Evolutionary conservation across 2,329 filamentous ascomycete genomes (phyloP).

Genomic region (Rachicladosporium sp.): DNA sequence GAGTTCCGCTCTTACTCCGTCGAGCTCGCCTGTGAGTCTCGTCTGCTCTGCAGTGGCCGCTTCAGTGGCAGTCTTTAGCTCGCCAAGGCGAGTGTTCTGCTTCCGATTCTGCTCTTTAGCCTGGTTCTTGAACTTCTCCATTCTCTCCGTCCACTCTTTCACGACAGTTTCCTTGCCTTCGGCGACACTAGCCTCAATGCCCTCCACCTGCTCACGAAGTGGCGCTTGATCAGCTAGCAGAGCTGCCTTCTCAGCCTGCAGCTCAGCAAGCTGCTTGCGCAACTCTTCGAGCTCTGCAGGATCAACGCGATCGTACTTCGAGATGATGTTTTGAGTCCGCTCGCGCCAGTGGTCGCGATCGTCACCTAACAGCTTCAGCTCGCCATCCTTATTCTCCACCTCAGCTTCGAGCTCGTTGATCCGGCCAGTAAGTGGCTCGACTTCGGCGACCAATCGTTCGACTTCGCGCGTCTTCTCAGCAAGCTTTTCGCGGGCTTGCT

Average conservation of each 20-base stretch:
- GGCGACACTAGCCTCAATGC: slow-evolving; percentile 32
- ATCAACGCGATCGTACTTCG: slow-evolving; percentile 90
- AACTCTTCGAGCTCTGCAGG: slow-evolving; percentile 84
- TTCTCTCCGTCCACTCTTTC: slow-evolving; percentile 8
- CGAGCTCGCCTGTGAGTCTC: slow-evolving; percentile 46
- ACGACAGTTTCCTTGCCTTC: slow-evolving; percentile 19
- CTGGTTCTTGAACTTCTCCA: slow-evolving; percentile 28
- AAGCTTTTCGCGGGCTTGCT: slow-evolving; percentile 64
- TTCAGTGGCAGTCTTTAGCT: slow-evolving; percentile 38
- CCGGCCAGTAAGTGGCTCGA: slow-evolving; percentile 70
- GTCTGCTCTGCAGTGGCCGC: slow-evolving; percentile 50
- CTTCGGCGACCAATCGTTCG: slow-evolving; percentile 58
- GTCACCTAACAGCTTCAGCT: slow-evolving; percentile 77
- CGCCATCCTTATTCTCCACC: slow-evolving; percentile 68
- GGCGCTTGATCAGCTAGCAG: slow-evolving; percentile 40
- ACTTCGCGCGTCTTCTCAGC: slow-evolving; percentile 63
- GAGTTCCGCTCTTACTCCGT: slow-evolving; percentile 25
- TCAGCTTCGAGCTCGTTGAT: slow-evolving; percentile 75
- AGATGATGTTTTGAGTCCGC: slow-evolving; percentile 86
- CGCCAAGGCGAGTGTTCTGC: slow-evolving; percentile 50
- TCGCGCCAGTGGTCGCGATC: slow-evolving; percentile 94
- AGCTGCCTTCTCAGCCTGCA: slow-evolving; percentile 40
- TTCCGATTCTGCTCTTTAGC: slow-evolving; percentile 45
- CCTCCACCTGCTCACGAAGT: slow-evolving; percentile 38
- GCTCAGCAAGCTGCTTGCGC: slow-evolving; percentile 57